Conservation (phyloP, 148 eudicot species). For the Hydrangea macrophylla region DNA sequence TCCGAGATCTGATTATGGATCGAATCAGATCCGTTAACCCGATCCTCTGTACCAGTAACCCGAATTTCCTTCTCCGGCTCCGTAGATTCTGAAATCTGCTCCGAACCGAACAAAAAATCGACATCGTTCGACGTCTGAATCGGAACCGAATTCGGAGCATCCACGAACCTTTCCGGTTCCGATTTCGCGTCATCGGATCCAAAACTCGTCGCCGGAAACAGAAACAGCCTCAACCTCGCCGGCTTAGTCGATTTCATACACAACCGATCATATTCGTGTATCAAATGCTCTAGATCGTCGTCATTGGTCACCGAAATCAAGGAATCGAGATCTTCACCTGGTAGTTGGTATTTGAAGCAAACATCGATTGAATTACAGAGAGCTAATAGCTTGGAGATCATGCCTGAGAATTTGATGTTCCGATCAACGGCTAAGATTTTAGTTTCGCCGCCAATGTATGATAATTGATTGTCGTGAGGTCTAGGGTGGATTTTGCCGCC, state of each 20-base stretch:
- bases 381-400: slow-evolving; percentile 35
- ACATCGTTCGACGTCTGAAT: slow-evolving; percentile 30
- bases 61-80: slow-evolving; percentile 25
- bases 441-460: slow-evolving; percentile 84
- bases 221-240: slow-evolving; percentile 59
- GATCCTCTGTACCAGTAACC: slow-evolving; percentile 23
- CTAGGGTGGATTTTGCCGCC: slow-evolving; percentile 82
- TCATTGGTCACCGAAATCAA: slow-evolving; percentile 88
- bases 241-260: slow-evolving; percentile 54
- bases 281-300: slow-evolving; percentile 90
- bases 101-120: slow-evolving; percentile 78
- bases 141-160: slow-evolving; percentile 49
- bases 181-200: slow-evolving; percentile 36
- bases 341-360: slow-evolving; percentile 75
- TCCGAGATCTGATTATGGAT: slow-evolving; percentile 58
- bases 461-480: slow-evolving; percentile 63
- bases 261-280: slow-evolving; percentile 80
- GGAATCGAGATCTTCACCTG: slow-evolving; percentile 85
- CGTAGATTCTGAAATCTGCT: slow-evolving; percentile 19
- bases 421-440: slow-evolving; percentile 74
- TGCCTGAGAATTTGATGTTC: slow-evolving; percentile 30
- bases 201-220: slow-evolving; percentile 41
- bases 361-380: slow-evolving; percentile 32
- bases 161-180: slow-evolving; percentile 61
- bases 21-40: slow-evolving; percentile 30